Base-by-base conservation (phyloP, 768 basidiomycete genomes). In the Steccherinum ochraceum region DNA sequence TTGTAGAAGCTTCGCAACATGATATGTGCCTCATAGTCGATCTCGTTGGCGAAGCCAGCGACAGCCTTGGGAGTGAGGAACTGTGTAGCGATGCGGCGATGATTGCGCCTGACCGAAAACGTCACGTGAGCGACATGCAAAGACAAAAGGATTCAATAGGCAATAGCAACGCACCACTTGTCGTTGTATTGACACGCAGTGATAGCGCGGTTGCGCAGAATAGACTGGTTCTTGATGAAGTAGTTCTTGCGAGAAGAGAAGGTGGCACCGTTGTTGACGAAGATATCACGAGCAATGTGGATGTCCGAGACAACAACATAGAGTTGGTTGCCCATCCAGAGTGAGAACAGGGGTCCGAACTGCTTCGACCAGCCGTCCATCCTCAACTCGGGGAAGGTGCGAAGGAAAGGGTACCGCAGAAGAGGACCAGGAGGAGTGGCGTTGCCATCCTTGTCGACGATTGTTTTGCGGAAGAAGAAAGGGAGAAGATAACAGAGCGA, bases 321-420 rank as follows among this genome's bases (percentile, higher is more conserved):
- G 18, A 75, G 70, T 52, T 75, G 75, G 52, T 73, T 69, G 16
- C 76, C 76, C 19, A 78, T 65, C 67, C 68, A 72, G 47, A 77
- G 52, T 5, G 75, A 76, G 54, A 70, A 76, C 11, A 77, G 49
- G 0, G 72, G 61, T 0, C 76, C 76, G 49, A 67, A 76, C 49
- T 67, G 66, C 50, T 69, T 68, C 1, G 71, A 66, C 75, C 75
- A 77, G 27, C 58, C 51, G 48, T 72, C 66, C 13, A 77, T 63
- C 1, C 66, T 67, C 23, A 70, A 64, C 58, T 77, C 76, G 3
- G 76, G 73, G 35, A 71, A 74, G 12, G 64, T 50, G 3, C 68
- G 68, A 19, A 75, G 63, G 59, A 68, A 73, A 4, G 69, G 67
- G 46, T 71, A 72, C 7, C 56, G 55, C 16, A 58, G 21, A 4